phyloP scores from a whole-genome alignment of 2,329 filamentous ascomycete genomes.

The Elsinoe necatrix region DNA sequence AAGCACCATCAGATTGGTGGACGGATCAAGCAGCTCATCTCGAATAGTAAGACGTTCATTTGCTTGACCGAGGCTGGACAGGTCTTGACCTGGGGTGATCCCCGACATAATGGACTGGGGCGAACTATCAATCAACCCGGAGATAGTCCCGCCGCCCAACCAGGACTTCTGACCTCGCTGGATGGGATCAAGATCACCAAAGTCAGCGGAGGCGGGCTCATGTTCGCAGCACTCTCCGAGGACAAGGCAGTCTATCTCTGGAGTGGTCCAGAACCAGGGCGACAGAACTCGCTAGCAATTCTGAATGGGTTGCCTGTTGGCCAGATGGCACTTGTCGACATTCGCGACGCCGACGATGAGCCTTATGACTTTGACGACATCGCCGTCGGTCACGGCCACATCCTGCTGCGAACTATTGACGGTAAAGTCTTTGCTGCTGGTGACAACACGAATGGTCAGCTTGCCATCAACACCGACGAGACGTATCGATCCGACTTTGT shows the following conservation, averaged over 20 bases:
- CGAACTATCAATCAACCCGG: slow-evolving; percentile 35
- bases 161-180: slow-evolving; percentile 43
- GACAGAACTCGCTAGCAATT: slow-evolving; percentile 20
- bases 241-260: slow-evolving; percentile 54
- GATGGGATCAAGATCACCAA: slow-evolving; percentile 46
- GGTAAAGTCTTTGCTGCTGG: slow-evolving; percentile 49
- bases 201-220: slow-evolving; percentile 48
- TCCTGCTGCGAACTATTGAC: slow-evolving; percentile 46
- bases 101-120: slow-evolving; percentile 52
- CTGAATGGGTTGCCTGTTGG: slow-evolving; percentile 21
- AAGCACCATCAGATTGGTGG: slow-evolving; percentile 26
- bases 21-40: slow-evolving; percentile 26
- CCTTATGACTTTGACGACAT: slow-evolving; percentile 46
- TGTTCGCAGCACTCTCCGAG: slow-evolving; percentile 49
- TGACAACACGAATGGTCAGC: slow-evolving; percentile 50
- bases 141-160: slow-evolving; percentile 39
- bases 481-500: slow-evolving; percentile 24
- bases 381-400: slow-evolving; percentile 50
- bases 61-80: slow-evolving; percentile 30
- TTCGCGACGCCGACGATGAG: slow-evolving; percentile 34
- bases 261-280: slow-evolving; percentile 37
- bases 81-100: slow-evolving; percentile 47
- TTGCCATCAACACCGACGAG: slow-evolving; percentile 35
- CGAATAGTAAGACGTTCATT: slow-evolving; percentile 33
- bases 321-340: slow-evolving; percentile 26